Evolutionary conservation across 169 alveolate species (phyloP).

Genomic region (Cryptosporidium ubiquitum): DNA sequence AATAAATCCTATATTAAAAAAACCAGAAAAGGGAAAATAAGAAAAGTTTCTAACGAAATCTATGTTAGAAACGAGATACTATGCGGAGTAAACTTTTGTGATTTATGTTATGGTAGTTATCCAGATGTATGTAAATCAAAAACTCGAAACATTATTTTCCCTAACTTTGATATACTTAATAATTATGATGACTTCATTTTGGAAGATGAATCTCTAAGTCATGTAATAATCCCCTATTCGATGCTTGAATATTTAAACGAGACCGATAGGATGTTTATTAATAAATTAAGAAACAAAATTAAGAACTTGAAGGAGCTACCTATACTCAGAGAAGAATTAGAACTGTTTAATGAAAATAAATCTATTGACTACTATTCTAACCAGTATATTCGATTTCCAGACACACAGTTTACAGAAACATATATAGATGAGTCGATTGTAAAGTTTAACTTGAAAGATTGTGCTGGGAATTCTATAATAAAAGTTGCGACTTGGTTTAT

Average conservation of each 20-base stretch:
- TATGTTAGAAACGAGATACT: slow-evolving; percentile 84
- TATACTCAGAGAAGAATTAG: background rate
- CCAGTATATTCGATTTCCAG: slow-evolving; percentile 51
- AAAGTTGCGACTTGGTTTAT: slow-evolving; percentile 64
- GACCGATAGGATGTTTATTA: slow-evolving; percentile 59
- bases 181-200: slow-evolving; percentile 63
- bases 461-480: slow-evolving; percentile 13
- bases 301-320: slow-evolving; percentile 15
- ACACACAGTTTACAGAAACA: slow-evolving; percentile 44
- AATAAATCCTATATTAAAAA: slow-evolving; percentile 68
- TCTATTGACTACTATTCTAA: background rate
- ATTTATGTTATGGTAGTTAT: slow-evolving; percentile 63
- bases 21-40: slow-evolving; percentile 81
- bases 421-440: background rate
- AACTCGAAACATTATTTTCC: slow-evolving; percentile 5
- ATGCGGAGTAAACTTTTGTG: slow-evolving; percentile 79
- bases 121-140: background rate
- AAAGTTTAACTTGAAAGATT: slow-evolving; percentile 4
- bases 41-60: slow-evolving; percentile 82
- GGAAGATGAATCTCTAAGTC: slow-evolving; percentile 75
- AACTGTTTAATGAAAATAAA: background rate
- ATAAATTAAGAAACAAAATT: slow-evolving; percentile 47
- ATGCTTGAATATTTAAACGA: slow-evolving; percentile 72
- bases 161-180: slow-evolving; percentile 16
- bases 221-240: slow-evolving; percentile 72